phyloP scores from a whole-genome alignment of 345 rosid species.

The Triadica sebifera region DNA sequence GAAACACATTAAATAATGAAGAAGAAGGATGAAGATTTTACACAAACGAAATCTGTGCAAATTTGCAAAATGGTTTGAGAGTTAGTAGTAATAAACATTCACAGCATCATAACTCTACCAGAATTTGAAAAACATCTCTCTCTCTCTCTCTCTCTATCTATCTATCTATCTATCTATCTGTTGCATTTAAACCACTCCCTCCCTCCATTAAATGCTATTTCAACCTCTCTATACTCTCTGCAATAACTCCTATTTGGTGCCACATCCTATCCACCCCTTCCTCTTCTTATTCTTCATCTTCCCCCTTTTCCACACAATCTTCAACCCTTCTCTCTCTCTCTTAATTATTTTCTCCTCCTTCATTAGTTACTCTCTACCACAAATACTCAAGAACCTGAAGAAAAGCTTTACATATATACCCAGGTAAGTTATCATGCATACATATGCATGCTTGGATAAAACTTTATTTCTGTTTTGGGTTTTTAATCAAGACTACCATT shows the following conservation, averaged over 20 bases:
- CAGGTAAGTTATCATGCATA: too few species aligned
- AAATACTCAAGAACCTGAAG: not conserved
- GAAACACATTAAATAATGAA: too few species aligned
- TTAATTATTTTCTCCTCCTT: conserved; percentile 9
- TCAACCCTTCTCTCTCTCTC: conserved; percentile 8
- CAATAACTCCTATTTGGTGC: conserved; percentile 62
- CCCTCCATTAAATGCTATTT: conserved; percentile 66
- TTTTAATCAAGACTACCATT: not conserved
- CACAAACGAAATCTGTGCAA: too few species aligned
- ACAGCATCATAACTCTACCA: conserved; percentile 8
- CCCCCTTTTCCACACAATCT: conserved; percentile 25
- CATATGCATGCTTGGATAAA: not conserved
- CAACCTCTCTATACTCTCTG: conserved; percentile 68
- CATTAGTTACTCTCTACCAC: not conserved
- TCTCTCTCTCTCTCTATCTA: conserved; percentile 9
- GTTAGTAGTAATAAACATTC: not conserved
- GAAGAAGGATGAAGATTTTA: too few species aligned
- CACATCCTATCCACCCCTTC: conserved; percentile 39
- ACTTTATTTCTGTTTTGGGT: not conserved
- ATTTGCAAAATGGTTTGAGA: not conserved
- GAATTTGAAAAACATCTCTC: conserved; percentile 15
- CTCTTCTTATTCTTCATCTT: conserved; percentile 30
- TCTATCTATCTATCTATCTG: too few species aligned
- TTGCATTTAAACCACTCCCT: conserved; percentile 39
- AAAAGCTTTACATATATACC: not conserved